Evolutionary conservation across 768 basidiomycete species (phyloP), one percentile per base, ranked within the genome.

Genomic region (Porpolomopsis calyptriformis): DNA sequence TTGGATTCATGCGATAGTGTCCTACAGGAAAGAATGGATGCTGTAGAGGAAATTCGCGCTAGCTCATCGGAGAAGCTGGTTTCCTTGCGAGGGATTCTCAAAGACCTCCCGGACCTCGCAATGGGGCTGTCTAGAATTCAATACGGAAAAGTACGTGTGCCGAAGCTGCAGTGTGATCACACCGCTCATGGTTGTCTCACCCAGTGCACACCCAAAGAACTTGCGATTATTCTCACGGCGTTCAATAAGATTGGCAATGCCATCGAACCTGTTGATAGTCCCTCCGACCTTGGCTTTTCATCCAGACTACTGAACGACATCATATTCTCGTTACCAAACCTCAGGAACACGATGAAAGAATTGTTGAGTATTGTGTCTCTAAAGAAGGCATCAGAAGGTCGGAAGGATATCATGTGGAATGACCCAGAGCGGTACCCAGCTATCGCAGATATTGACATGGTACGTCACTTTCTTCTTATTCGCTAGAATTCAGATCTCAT

Each of bases 121-220:
- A 83, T 77, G 57, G 94, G 94, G 0, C 65, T 98, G 12, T 84
- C 81, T 49, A 70, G 91, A 24, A 85, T 97, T 25, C 89, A 93
- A 57, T 94, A 94, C 54, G 86, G 90, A 39, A 86, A 90, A 68
- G 89, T 90, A 52, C 52, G 68, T 52, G 8, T n/a, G n/a, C 19
- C 16, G n/a, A 27, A 19, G 8, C 26, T 29, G 23, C 33, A 27
- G 38, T n/a, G 39, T 24, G 0, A 20, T 11, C 37, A 45, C 43
- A 40, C 38, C 18, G 31, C 25, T 31, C 29, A 14, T 36, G 29
- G n/a, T 18, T 52, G 39, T 44, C 11, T 20, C 40, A 16, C 20
- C 37, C 41, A 88, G 82, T 91, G 88, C 43, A 82, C 83, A 1
- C 86, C 93, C 0, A 72, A 80, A 57, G 94, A 99, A 57, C 71